These are phyloP conservation scores for Butyriboletus regius DNA, from an alignment of 1,284 basidiomycete species.

Conservation along the genomic window DNA sequence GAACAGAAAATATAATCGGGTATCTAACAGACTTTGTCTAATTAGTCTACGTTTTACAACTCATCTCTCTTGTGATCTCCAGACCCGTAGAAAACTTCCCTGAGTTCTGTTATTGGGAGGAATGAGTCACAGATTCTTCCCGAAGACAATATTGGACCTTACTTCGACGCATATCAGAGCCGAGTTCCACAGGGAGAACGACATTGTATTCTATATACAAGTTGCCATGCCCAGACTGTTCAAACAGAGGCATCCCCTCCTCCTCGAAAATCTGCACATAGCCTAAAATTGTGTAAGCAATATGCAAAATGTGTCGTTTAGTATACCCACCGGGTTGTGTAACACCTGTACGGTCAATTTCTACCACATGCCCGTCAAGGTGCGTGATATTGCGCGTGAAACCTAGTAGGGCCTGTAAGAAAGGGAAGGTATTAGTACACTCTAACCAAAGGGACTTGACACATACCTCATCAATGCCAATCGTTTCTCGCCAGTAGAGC, in stretches of 20 bases:
- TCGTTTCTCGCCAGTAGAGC: slow-evolving; percentile 82
- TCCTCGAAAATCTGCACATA: slow-evolving; percentile 79
- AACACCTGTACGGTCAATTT: slow-evolving; percentile 64
- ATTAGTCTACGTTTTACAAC: slow-evolving; percentile 13
- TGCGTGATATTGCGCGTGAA: slow-evolving; percentile 82
- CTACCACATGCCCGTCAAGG: slow-evolving; percentile 78
- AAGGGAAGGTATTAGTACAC: not conserved
- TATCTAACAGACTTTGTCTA: slow-evolving; percentile 8
- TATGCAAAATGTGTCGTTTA: not conserved
- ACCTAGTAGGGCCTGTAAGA: slow-evolving; percentile 63
- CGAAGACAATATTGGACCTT: slow-evolving; percentile 25
- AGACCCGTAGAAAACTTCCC: slow-evolving; percentile 23
- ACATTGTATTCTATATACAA: slow-evolving; percentile 88
- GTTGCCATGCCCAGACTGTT: slow-evolving; percentile 62
- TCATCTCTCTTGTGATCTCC: slow-evolving; percentile 23
- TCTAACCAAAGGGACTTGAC: not conserved
- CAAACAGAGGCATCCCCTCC: slow-evolving; percentile 82
- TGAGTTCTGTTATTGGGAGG: slow-evolving; percentile 20
- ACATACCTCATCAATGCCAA: slow-evolving; percentile 80
- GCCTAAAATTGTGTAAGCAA: slow-evolving; percentile 33
- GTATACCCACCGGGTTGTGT: slow-evolving; percentile 75
- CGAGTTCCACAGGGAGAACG: slow-evolving; percentile 69
- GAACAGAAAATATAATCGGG: not conserved
- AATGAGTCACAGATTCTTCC: slow-evolving; percentile 4
- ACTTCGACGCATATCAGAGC: slow-evolving; percentile 63